Evolutionary conservation across 192 early-diverging fungal species (phyloP), one percentile per base, ranked within the genome.

Genomic region (Entomortierella lignicola): DNA sequence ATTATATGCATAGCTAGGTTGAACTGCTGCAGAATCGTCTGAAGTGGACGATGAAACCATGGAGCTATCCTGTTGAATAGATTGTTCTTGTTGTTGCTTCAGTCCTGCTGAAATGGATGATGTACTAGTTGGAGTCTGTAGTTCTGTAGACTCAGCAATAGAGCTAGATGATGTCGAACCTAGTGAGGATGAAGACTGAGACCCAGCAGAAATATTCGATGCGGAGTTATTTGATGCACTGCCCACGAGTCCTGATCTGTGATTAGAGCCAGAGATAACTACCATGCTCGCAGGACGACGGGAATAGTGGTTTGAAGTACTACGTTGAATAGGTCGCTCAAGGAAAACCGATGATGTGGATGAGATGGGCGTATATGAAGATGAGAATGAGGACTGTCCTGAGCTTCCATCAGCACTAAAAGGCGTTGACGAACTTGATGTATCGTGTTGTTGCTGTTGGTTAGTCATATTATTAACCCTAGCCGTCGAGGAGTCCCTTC

Each of bases 281-380:
- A 69, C 56, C 55, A 69, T 59, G n/a, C 66, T 77, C 21, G 60
- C 44, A 2, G 66, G 73, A 2, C 73, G 73, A 5, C 73, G 73
- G 29, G 60, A 52, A 21, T 68, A 69, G 26, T 64, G 51, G 8
- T 0, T 47, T 32, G 66, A 77, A 26, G 25, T 43, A 37, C 73
- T 63, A 13, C 66, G 51, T 31, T 64, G 61, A 25, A 69, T 52
- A 15, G 73, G 73, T 10, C 73, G 59, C 30, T 69, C 73, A 43
- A 66, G 57, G 29, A 68, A 58, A 1, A 47, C 66, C 21, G 73
- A 64, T 0, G 51, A 17, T 7, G 60, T 43, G 21, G 63, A 31
- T 2, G 72, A 55, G 0, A 64, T 41, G 23, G 63, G 61, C 20
- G 15, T 25, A 18, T 2, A 39, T 23, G 58, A 54, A 4, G 51